Percentiles rank a stretch among this genome's conserved stretches.
These are phyloP conservation scores for Pinus taeda DNA, from an alignment of 75 land plant species.

Conservation along the genomic window DNA sequence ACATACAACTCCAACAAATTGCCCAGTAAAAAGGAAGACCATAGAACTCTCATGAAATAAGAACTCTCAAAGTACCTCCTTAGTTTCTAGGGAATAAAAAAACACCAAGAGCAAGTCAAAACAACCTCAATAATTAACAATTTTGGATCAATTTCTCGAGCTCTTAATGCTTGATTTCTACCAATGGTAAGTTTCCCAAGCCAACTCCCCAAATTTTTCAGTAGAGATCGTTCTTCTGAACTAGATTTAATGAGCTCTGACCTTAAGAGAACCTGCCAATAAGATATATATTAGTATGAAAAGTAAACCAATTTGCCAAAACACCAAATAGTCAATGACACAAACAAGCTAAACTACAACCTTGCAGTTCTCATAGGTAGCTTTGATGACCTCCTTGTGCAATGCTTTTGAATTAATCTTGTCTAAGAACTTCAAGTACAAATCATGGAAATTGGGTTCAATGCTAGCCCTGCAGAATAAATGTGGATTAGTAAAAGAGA, in stretches of 20 bases:
- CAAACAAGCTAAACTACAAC: conserved; percentile 20
- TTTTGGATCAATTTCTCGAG: conserved; percentile 94
- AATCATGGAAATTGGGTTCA: conserved; percentile 95
- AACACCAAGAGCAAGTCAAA: not conserved
- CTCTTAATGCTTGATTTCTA: conserved; percentile 82
- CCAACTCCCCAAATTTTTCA: conserved; percentile 99
- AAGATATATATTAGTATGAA: not conserved
- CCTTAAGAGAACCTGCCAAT: conserved; percentile 77
- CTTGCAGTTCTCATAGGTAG: conserved; percentile 99
- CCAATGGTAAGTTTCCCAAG: conserved; percentile 98
- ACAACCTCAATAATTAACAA: conserved; percentile 78
- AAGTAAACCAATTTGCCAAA: not conserved
- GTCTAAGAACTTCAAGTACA: conserved; percentile 91
- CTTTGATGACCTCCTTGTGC: conserved; percentile 79
- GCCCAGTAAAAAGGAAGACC: not conserved
- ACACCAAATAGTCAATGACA: not conserved
- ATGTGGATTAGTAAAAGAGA: not conserved
- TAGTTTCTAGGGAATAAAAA: not conserved
- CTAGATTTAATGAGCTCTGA: conserved; percentile 98
- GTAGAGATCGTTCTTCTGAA: conserved; percentile 94
- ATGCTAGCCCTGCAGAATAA: conserved; percentile 85
- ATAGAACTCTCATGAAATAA: not conserved
- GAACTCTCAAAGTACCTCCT: not conserved
- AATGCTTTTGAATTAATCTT: conserved; percentile 76
- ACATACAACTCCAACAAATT: not conserved